Evolutionary conservation across 805 yeast genomes (phyloP), one percentile per base, ranked within the genome.

Genomic region (Saccharomycopsis oosterbeekiorum): DNA sequence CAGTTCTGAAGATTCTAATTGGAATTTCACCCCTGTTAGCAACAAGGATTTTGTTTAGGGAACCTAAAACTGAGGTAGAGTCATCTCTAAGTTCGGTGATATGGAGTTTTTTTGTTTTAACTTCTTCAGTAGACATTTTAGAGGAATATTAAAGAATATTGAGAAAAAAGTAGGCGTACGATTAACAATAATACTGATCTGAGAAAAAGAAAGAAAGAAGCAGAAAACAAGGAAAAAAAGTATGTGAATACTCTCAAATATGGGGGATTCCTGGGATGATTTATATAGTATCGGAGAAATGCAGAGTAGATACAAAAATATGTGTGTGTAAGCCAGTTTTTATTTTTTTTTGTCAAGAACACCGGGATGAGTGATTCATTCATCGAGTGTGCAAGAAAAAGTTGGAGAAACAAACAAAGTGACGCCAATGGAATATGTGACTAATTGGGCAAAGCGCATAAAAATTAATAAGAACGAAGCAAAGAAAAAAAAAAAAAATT

Each of bases 1-100:
- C 99, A 42, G 97, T 86, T 76, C 99, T 84, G 76, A 93, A 93
- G 73, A 93, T 92, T 76, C 94, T 77, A 70, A 86, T 85, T 54
- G 93, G 93, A 68, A 87, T 87, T 74, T 88, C 93, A 68, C 93
- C 94, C 76, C 94, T 78, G 77, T 86, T 87, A 66, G 93, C 93
- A 50, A 88, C 94, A 65, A 88, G 76, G 70, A 88, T 82, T 78
- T 84, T 84, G 73, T 74, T 75, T 58, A 74, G 70, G 56, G 69
- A 66, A 47, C 80, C 79, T 60, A 75, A 65, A 11, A 77, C 64
- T 34, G 73, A 56, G 17, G 56, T 56, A n/a, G 54, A 61, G n/a
- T 61, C 64, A 47, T 47, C 53, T 59, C 66, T 59, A 40, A 64
- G 56, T 41, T 64, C 58, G 47, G 47, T 61, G 59, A 63, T 63